Base-by-base conservation (phyloP, 208 protist genomes). In the Angomonas ambiguus region DNA sequence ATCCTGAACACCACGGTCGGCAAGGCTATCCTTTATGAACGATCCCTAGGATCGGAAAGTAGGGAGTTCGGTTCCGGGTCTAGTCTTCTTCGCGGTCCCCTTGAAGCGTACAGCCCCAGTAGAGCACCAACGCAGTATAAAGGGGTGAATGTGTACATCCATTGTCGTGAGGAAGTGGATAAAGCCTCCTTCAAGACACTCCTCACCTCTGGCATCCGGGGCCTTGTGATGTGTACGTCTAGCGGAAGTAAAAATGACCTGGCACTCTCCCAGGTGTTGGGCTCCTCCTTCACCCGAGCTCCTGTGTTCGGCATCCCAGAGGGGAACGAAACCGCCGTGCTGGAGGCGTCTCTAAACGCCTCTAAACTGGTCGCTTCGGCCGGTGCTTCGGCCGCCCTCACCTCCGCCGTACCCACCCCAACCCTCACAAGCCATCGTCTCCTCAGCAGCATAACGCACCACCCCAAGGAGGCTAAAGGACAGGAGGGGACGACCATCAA, bases 271-370 rank as follows among this genome's bases (percentile, higher is more conserved):
- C 76, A 85, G 51, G 35, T 72, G 2, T 53, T 63, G 1, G 65
- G 27, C 10, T 41, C 69, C 16, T 22, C 69, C 1, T 22, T 27
- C 4, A 31, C 62, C 25, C n/a, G 22, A 6, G 63, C 88, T 41
- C 80, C 87, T 10, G 62, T 93, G 13, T 93, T 91, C 72, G 80
- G 88, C 48, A 51, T 93, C 2, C 27, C 70, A 3, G 55, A 73
- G 30, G 72, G 69, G 8, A 35, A 22, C 30, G 71, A 56, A 25
- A 69, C 77, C 32, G 20, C 53, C 22, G 25, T 63, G 62, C 62
- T 91, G 41, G 22, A 48, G 28, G 51, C 41, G 32, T 49, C 59
- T 35, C 76, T 73, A 25, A 58, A 0, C 11, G 10, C 30, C 10
- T 72, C 69, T 34, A 75, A 83, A 13, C 74, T 86, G 16, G 77